Evolutionary conservation across 495 filamentous ascomycete species (phyloP).

Genomic region (Aspergillus olivimuriae): DNA sequence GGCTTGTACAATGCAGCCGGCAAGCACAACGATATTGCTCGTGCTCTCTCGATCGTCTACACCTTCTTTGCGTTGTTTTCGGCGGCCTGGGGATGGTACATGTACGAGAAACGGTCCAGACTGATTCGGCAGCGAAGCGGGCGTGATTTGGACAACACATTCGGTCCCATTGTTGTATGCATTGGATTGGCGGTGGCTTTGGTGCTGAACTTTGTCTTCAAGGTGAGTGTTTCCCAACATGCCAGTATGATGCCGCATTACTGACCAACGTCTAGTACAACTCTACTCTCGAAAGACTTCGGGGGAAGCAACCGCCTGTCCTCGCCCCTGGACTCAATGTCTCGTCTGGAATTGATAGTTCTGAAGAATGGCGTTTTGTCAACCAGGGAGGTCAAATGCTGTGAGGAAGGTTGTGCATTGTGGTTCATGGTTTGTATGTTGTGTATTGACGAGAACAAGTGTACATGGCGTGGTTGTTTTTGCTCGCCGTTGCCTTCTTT

Average conservation of each 20-base stretch:
- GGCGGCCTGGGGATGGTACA: constrained; percentile 79
- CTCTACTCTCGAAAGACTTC: constrained; percentile 24
- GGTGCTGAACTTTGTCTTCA: constrained; percentile 82
- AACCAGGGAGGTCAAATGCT: neutral
- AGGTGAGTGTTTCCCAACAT: constrained; percentile 31
- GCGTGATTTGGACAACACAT: constrained; percentile 81
- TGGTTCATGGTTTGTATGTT: too few relatives aligned
- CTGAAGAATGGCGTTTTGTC: neutral
- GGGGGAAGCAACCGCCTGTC: constrained; percentile 8
- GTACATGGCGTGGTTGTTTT: too few relatives aligned
- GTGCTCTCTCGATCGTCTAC: constrained; percentile 72
- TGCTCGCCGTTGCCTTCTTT: too few relatives aligned
- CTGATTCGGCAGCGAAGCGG: constrained; percentile 83
- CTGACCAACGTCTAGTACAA: constrained; percentile 25
- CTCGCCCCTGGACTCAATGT: constrained; percentile 10
- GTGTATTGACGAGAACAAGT: too few relatives aligned
- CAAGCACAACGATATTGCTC: constrained; percentile 60
- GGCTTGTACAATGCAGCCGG: constrained; percentile 84
- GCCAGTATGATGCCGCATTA: neutral
- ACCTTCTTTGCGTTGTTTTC: constrained; percentile 76
- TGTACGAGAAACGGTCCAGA: constrained; percentile 64
- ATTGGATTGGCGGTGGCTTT: constrained; percentile 71
- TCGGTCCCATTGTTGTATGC: constrained; percentile 80
- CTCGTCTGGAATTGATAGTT: neutral
- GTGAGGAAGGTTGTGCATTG: too few relatives aligned